Percentiles rank a stretch among this genome's conserved stretches.
Conservation (phyloP, 305 asterid species). For the Fraxinus dipetala region DNA sequence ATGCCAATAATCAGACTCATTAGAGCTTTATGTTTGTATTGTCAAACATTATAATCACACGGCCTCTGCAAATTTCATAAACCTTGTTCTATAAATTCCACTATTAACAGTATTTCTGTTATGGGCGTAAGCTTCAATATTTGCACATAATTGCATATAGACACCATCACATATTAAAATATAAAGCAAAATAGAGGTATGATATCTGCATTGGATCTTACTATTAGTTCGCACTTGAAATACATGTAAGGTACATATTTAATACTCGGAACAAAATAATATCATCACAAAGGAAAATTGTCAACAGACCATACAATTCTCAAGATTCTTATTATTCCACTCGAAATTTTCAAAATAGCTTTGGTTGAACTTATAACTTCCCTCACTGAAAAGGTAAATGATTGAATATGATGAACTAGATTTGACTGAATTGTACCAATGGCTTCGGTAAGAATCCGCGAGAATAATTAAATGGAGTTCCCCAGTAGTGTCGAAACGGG, state of each 20-base stretch:
- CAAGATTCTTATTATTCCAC: background rate
- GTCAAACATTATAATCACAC: conserved; percentile 1
- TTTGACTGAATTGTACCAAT: background rate
- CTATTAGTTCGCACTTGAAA: background rate
- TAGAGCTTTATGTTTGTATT: background rate
- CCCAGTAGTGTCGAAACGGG: background rate
- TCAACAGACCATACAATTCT: background rate
- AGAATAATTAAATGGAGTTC: background rate
- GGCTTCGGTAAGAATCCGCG: background rate
- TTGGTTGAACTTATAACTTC: background rate
- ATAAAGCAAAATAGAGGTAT: background rate
- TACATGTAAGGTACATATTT: background rate
- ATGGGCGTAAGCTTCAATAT: background rate
- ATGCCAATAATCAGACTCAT: background rate
- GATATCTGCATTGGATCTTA: background rate
- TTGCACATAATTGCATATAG: background rate
- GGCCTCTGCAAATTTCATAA: background rate
- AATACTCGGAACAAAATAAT: background rate
- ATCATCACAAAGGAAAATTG: background rate
- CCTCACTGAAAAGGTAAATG: background rate
- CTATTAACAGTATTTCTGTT: background rate
- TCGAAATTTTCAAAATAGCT: background rate
- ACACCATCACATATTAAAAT: background rate
- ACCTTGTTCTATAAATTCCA: background rate
- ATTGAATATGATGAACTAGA: background rate